phyloP scores from a whole-genome alignment of 345 rosid species.

The Dipteronia sinensis region DNA sequence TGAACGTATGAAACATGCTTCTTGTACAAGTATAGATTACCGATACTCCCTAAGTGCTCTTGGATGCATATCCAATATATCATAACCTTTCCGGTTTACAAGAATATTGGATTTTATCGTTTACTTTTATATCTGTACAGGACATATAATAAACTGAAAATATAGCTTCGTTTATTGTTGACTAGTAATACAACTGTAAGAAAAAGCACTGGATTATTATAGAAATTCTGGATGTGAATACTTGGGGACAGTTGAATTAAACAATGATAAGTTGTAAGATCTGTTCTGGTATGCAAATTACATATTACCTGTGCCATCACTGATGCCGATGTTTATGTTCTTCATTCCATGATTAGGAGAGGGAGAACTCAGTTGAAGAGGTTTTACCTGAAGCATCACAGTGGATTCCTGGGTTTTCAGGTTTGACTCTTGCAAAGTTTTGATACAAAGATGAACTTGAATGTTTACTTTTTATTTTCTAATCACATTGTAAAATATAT shows the following conservation, averaged over 20 bases:
- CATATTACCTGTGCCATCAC: not conserved
- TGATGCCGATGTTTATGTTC: slow-evolving; percentile 8
- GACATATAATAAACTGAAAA: not conserved
- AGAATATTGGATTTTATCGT: not conserved
- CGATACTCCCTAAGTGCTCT: not conserved
- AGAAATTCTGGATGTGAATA: not conserved
- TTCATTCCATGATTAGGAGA: slow-evolving; percentile 53
- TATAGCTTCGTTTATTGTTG: not conserved
- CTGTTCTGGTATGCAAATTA: not conserved
- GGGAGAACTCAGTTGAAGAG: slow-evolving; percentile 58
- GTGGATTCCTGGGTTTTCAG: slow-evolving; percentile 67
- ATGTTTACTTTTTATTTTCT: slow-evolving; percentile 17
- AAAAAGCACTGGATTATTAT: not conserved
- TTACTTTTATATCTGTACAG: not conserved
- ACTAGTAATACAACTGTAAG: not conserved
- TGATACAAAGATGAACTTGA: slow-evolving; percentile 11
- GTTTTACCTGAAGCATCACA: slow-evolving; percentile 54
- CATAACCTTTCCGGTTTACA: too few species aligned
- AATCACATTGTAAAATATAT: slow-evolving; percentile 20
- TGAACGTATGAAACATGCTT: not conserved
- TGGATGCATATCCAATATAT: not conserved
- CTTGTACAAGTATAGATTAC: not conserved
- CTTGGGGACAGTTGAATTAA: not conserved
- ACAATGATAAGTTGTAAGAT: not conserved
- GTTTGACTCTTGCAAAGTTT: slow-evolving; percentile 39